phyloP scores from a whole-genome alignment of 192 early-diverging fungal genomes.

The Pilaira anomala region DNA sequence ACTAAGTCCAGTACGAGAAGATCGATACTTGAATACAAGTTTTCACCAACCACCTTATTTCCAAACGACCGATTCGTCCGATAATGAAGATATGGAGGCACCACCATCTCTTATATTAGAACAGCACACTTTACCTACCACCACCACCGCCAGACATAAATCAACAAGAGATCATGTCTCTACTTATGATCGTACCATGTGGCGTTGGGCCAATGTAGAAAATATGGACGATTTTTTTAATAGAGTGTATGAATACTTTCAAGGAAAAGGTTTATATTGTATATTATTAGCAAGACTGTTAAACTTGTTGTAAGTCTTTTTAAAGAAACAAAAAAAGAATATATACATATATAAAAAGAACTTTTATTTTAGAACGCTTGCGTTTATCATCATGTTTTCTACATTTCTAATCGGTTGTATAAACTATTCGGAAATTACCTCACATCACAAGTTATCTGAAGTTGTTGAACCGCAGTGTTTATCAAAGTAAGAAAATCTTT shows the following conservation, averaged over 20 bases:
- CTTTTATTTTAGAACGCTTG: slow-evolving; percentile 58
- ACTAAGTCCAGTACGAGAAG: neutral
- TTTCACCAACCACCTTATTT: neutral
- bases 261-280: slow-evolving; percentile 81
- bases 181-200: slow-evolving; percentile 62
- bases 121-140: neutral
- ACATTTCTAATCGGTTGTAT: slow-evolving; percentile 90
- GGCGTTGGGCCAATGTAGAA: slow-evolving; percentile 80
- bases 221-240: slow-evolving; percentile 83
- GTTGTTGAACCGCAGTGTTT: slow-evolving; percentile 81
- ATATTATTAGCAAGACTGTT: slow-evolving; percentile 75
- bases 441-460: slow-evolving; percentile 65
- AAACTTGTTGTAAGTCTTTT: slow-evolving; percentile 70
- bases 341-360: slow-evolving; percentile 1
- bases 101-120: slow-evolving; percentile 7
- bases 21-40: neutral
- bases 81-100: slow-evolving; percentile 4
- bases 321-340: neutral
- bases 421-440: slow-evolving; percentile 77
- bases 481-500: slow-evolving; percentile 43
- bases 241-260: slow-evolving; percentile 82
- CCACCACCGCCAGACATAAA: no score
- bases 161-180: slow-evolving; percentile 44
- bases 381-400: slow-evolving; percentile 85
- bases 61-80: neutral